These are phyloP conservation scores for Hordeum pubiflorum DNA, from an alignment of 202 grass and related monocot genomes.

Conservation along the genomic window DNA sequence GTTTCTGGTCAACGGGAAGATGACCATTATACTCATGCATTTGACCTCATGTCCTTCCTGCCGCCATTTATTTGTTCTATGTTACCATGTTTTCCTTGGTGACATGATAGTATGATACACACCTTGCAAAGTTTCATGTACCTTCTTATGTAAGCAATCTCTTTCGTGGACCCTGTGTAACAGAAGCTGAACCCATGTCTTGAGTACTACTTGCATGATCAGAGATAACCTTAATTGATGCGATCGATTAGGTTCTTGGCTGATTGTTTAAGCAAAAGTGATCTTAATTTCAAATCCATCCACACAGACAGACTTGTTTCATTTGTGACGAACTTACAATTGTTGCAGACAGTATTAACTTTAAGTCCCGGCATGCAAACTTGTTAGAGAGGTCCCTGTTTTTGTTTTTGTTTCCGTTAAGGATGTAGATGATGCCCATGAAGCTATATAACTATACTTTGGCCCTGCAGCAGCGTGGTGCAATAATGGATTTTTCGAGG, in stretches of 20 bases:
- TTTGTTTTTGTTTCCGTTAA: conserved; percentile 23
- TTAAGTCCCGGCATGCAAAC: not conserved
- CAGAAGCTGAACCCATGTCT: conserved; percentile 2
- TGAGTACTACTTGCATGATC: not conserved
- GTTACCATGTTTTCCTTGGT: conserved; percentile 1
- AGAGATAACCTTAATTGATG: not conserved
- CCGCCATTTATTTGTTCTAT: not conserved
- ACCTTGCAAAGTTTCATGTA: not conserved
- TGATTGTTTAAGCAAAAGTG: not conserved
- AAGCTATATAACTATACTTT: conserved; percentile 30
- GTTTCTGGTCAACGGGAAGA: not conserved
- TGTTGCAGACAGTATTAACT: not conserved
- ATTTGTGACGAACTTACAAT: no score
- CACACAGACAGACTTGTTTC: not conserved
- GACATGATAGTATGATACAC: not conserved
- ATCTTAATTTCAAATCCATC: not conserved
- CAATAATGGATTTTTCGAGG: conserved; percentile 54
- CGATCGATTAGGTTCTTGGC: not conserved
- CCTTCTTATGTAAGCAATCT: not conserved
- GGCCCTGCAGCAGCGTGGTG: conserved; percentile 51
- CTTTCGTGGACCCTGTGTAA: not conserved
- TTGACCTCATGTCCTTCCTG: not conserved
- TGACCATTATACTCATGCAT: not conserved
- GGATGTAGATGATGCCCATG: not conserved
- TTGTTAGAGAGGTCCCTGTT: not conserved